These are phyloP conservation scores for Candida caryicola DNA, from an alignment of 805 yeast species.

Conservation along the genomic window DNA sequence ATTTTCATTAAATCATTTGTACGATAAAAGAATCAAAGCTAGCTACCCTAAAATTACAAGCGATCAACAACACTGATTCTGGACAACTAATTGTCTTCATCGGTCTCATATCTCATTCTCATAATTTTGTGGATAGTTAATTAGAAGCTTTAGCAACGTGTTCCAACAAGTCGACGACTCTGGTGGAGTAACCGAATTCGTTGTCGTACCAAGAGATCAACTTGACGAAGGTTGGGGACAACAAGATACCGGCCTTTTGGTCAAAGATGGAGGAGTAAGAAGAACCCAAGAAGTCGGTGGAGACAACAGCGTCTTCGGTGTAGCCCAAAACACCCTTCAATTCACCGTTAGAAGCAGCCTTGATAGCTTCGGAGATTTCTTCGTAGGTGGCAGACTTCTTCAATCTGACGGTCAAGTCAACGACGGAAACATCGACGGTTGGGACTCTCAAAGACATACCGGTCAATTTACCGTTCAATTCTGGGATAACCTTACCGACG, in stretches of 20 bases:
- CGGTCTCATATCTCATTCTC: not conserved
- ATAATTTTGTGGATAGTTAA: conserved; percentile 14
- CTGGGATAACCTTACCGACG: conserved; percentile 37
- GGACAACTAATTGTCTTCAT: not conserved
- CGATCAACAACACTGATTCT: not conserved
- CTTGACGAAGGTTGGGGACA: conserved; percentile 35
- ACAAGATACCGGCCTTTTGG: conserved; percentile 35
- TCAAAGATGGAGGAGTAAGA: conserved; percentile 31
- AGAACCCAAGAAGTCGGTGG: conserved; percentile 31
- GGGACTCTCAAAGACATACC: conserved; percentile 38
- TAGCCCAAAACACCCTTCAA: conserved; percentile 35
- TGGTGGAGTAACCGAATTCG: conserved; percentile 37
- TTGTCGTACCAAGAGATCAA: conserved; percentile 38
- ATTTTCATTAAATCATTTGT: conserved; percentile 6
- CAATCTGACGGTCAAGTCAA: conserved; percentile 34
- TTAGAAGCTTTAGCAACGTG: conserved; percentile 23
- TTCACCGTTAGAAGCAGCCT: conserved; percentile 31
- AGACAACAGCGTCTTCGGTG: conserved; percentile 36
- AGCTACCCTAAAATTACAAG: not conserved
- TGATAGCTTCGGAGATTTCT: conserved; percentile 31
- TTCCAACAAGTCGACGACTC: conserved; percentile 36
- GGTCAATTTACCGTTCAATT: conserved; percentile 36
- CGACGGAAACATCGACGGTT: conserved; percentile 35
- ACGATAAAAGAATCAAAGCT: not conserved
- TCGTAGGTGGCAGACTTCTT: conserved; percentile 31